These are phyloP conservation scores for Zangia roseola DNA, from an alignment of 768 basidiomycete species.

Conservation along the genomic window DNA sequence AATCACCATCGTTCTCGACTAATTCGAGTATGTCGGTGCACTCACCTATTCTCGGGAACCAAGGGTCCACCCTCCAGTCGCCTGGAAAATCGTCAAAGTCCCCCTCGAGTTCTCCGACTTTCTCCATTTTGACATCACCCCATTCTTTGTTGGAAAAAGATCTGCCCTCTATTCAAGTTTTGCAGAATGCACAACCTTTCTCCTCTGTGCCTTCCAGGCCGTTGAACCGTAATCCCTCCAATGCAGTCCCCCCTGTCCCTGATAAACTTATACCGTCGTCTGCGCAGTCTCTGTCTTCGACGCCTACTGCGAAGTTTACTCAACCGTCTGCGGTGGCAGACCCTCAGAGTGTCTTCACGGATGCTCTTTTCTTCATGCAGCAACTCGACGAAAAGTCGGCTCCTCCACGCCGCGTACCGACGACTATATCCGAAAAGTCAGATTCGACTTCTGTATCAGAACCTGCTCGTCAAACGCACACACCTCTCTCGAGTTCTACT, in stretches of 20 bases:
- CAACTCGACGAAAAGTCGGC: constrained; percentile 42
- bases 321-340: constrained; percentile 15
- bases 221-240: constrained; percentile 12
- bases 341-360: constrained; percentile 44
- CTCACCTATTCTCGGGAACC: constrained; percentile 18
- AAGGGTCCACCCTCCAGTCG: constrained; percentile 11
- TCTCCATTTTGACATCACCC: constrained; percentile 38
- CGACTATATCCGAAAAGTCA: constrained; percentile 47
- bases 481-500: constrained; percentile 23
- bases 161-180: constrained; percentile 31
- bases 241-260: constrained; percentile 28
- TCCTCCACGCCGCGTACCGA: constrained; percentile 40
- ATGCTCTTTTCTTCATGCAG: constrained; percentile 71
- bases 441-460: constrained; percentile 32
- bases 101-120: constrained; percentile 23
- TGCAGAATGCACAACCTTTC: constrained; percentile 20
- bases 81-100: constrained; percentile 22
- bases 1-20: constrained; percentile 31
- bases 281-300: constrained; percentile 19
- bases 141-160: constrained; percentile 33
- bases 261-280: constrained; percentile 20
- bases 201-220: constrained; percentile 11
- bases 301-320: constrained; percentile 28
- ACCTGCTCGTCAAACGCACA: constrained; percentile 18
- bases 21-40: constrained; percentile 27